These are phyloP conservation scores for Eucalyptus curtisii DNA, from an alignment of 345 rosid species.

Conservation along the genomic window DNA sequence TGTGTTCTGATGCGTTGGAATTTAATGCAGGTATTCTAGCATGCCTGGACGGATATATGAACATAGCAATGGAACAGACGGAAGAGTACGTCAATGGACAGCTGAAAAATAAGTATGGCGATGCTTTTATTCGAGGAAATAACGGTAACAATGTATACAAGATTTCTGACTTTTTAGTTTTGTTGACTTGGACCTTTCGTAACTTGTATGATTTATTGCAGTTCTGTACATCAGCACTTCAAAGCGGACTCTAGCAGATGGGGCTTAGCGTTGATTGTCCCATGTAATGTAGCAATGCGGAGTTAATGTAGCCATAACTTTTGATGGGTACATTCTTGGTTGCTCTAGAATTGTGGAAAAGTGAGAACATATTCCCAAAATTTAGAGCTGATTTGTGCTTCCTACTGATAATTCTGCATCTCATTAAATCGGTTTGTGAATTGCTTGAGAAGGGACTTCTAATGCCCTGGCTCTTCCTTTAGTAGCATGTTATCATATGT, in stretches of 20 bases:
- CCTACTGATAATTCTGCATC: neutral
- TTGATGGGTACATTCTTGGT: neutral
- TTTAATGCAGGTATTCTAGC: neutral
- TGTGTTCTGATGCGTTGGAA: neutral
- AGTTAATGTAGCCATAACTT: neutral
- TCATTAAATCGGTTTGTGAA: neutral
- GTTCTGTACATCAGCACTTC: conserved; percentile 93
- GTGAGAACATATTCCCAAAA: neutral
- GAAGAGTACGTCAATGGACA: conserved; percentile 95
- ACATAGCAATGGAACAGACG: conserved; percentile 96
- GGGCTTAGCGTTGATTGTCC: conserved; percentile 22
- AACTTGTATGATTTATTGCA: conserved; percentile 17
- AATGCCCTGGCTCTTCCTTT: neutral
- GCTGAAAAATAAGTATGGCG: conserved; percentile 88
- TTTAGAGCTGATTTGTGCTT: neutral
- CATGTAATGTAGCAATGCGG: neutral
- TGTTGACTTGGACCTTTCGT: neutral
- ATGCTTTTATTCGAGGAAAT: conserved; percentile 94
- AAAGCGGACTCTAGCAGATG: conserved; percentile 72
- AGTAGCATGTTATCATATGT: neutral
- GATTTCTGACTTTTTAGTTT: neutral
- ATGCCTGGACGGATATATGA: conserved; percentile 5
- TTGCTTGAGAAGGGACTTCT: neutral
- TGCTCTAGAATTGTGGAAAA: neutral
- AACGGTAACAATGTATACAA: conserved; percentile 26